These are phyloP conservation scores for Monosporozyma servazzii DNA, from an alignment of 805 yeast species.

Conservation along the genomic window DNA sequence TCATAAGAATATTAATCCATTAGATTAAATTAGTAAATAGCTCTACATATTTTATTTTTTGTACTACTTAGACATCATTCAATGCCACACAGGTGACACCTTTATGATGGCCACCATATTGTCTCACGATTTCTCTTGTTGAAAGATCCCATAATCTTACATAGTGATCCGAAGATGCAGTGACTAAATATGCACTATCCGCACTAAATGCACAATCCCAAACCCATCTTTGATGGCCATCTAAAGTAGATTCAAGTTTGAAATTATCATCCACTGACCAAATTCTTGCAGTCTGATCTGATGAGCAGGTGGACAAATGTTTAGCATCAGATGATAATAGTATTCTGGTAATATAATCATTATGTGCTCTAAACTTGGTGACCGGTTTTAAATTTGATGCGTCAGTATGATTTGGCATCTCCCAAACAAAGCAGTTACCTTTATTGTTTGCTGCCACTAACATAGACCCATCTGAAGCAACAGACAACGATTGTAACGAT, in stretches of 20 bases:
- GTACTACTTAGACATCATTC: conserved; percentile 65
- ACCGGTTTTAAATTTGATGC: conserved; percentile 77
- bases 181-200: conserved; percentile 90
- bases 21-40: not conserved
- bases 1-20: not conserved
- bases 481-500: conserved; percentile 81
- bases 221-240: conserved; percentile 97
- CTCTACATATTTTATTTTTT: not conserved
- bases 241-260: conserved; percentile 75
- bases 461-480: conserved; percentile 92
- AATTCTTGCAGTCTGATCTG: conserved; percentile 90
- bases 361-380: conserved; percentile 81
- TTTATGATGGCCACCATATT: conserved; percentile 93
- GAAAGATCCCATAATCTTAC: conserved; percentile 93
- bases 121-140: conserved; percentile 90
- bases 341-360: conserved; percentile 83
- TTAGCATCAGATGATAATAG: conserved; percentile 84
- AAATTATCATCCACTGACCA: conserved; percentile 82
- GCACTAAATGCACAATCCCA: conserved; percentile 99
- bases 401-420: conserved; percentile 76
- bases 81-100: conserved; percentile 95
- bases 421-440: conserved; percentile 95
- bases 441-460: conserved; percentile 91
- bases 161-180: conserved; percentile 95
- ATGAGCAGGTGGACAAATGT: conserved; percentile 94